Evolutionary conservation across 2,329 filamentous ascomycete species (phyloP).

Genomic region (Trichothecium sympodiale): DNA sequence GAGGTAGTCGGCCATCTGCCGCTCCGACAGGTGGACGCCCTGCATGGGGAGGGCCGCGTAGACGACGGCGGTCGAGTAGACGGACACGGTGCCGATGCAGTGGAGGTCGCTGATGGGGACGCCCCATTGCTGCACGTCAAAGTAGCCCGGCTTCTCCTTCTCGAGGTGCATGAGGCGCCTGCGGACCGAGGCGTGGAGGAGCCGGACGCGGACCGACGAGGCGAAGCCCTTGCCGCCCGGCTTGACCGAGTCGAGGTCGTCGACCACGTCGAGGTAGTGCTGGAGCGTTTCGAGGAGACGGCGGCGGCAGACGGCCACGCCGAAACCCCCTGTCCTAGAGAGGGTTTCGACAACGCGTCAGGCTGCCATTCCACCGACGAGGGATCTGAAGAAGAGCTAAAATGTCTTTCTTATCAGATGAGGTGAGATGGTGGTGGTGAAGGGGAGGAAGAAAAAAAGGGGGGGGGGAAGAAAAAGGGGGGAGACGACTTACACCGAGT

Average conservation of each 20-base stretch:
- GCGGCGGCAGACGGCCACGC: slow-evolving; percentile 52
- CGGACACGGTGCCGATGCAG: slow-evolving; percentile 58
- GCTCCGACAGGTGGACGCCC: slow-evolving; percentile 51
- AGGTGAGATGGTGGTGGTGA: background rate
- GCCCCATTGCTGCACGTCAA: slow-evolving; percentile 44
- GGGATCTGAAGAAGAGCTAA: slow-evolving; percentile 51
- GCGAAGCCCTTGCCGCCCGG: slow-evolving; percentile 52
- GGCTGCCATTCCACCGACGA: slow-evolving; percentile 63
- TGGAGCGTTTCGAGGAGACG: slow-evolving; percentile 61
- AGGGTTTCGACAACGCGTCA: slow-evolving; percentile 64
- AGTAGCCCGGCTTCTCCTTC: slow-evolving; percentile 45
- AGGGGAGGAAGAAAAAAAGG: background rate
- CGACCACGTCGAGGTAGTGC: slow-evolving; percentile 61
- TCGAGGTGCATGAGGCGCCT: slow-evolving; percentile 49
- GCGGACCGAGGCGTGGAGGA: slow-evolving; percentile 55
- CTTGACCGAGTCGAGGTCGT: slow-evolving; percentile 51
- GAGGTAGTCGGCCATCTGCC: slow-evolving; percentile 59
- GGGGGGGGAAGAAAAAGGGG: background rate
- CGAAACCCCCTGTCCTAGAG: slow-evolving; percentile 63
- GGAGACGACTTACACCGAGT: slow-evolving; percentile 33
- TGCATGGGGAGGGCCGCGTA: slow-evolving; percentile 62
- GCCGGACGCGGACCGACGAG: slow-evolving; percentile 51
- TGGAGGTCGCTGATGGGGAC: slow-evolving; percentile 68
- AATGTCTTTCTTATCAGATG: slow-evolving; percentile 8
- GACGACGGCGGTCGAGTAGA: slow-evolving; percentile 57